Conservation (phyloP, 2,329 filamentous ascomycete genomes). For the Xylariales sp. region DNA sequence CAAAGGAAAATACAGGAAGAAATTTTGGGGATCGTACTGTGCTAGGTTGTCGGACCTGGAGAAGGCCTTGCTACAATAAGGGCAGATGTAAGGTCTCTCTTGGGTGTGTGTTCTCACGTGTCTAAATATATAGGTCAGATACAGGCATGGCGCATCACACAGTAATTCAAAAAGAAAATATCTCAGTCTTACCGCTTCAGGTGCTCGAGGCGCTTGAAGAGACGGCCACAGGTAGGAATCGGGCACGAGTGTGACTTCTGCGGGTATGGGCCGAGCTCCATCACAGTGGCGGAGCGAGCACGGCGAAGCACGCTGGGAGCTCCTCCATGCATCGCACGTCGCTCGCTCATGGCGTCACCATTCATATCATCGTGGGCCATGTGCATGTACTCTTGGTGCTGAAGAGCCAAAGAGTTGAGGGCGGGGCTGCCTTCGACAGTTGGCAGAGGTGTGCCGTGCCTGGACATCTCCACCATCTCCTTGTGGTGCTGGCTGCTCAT, state of each 20-base stretch:
- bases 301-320: slow-evolving; percentile 73
- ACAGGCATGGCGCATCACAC: slow-evolving; percentile 34
- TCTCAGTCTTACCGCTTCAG: slow-evolving; percentile 82
- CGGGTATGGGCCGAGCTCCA: slow-evolving; percentile 94
- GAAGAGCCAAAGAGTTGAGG: slow-evolving; percentile 64
- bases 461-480: slow-evolving; percentile 77
- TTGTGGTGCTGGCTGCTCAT: slow-evolving; percentile 65
- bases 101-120: slow-evolving; percentile 99
- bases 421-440: slow-evolving; percentile 79
- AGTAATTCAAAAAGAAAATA: slow-evolving; percentile 34
- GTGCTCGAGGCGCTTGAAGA: slow-evolving; percentile 99
- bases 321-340: slow-evolving; percentile 67
- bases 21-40: slow-evolving; percentile 64
- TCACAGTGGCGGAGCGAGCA: slow-evolving; percentile 90
- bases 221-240: slow-evolving; percentile 93
- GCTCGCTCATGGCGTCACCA: slow-evolving; percentile 52
- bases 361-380: slow-evolving; percentile 60
- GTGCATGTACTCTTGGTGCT: slow-evolving; percentile 65
- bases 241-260: slow-evolving; percentile 98
- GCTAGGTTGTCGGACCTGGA: slow-evolving; percentile 98
- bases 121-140: slow-evolving; percentile 57
- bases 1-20: slow-evolving; percentile 29
- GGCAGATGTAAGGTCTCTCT: slow-evolving; percentile 97
- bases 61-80: slow-evolving; percentile 97
- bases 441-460: slow-evolving; percentile 85